Percentiles rank a stretch among this genome's conserved stretches.
phyloP scores from a whole-genome alignment of 495 filamentous ascomycete genomes.

The Platismatia glauca region DNA sequence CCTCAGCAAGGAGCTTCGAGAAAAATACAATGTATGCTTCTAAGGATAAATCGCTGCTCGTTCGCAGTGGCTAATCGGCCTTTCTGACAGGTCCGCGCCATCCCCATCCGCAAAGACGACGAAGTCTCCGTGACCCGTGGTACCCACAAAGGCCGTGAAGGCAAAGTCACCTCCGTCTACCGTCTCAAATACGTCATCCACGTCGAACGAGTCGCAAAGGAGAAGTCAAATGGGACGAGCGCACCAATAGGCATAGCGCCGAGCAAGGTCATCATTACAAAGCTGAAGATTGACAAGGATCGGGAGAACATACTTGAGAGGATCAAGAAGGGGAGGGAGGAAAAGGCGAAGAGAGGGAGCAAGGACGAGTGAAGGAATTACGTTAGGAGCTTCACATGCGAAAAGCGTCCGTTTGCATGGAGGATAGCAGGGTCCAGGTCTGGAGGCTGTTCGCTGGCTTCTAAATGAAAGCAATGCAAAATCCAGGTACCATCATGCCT shows the following conservation, averaged over 20 bases:
- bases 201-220: slow-evolving; percentile 82
- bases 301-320: slow-evolving; percentile 88
- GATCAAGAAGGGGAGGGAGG: slow-evolving; percentile 66
- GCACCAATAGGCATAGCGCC: slow-evolving; percentile 84
- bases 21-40: slow-evolving; percentile 80
- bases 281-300: slow-evolving; percentile 98
- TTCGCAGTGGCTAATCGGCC: background rate
- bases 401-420: background rate
- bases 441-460: background rate
- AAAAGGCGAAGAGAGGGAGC: slow-evolving; percentile 19
- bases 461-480: background rate
- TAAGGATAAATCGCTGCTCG: background rate
- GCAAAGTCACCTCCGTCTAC: slow-evolving; percentile 87
- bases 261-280: slow-evolving; percentile 90
- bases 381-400: background rate
- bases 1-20: slow-evolving; percentile 87
- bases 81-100: slow-evolving; percentile 69
- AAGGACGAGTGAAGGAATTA: slow-evolving; percentile 6
- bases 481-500: background rate
- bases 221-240: slow-evolving; percentile 88
- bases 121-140: slow-evolving; percentile 85
- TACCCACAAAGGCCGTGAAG: slow-evolving; percentile 82
- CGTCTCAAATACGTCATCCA: slow-evolving; percentile 94
- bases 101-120: slow-evolving; percentile 97
- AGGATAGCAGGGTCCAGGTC: background rate